These are phyloP conservation scores for Centella asiatica DNA, from an alignment of 129 eudicot species.

Conservation along the genomic window DNA sequence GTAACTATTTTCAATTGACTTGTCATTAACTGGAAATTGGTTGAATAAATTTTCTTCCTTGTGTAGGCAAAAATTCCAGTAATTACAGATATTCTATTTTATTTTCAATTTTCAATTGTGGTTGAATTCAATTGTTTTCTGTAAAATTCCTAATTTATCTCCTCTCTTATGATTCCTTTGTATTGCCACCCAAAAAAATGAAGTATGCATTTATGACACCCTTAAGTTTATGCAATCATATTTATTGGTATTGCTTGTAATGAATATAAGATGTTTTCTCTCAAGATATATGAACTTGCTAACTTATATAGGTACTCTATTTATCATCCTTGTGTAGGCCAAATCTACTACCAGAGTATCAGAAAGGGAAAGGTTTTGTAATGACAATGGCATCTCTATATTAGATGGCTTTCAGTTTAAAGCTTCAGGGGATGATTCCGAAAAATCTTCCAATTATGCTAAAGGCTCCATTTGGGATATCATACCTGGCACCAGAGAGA, in stretches of 20 bases:
- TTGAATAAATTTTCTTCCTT: neutral
- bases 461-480: slow-evolving; percentile 46
- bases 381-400: slow-evolving; percentile 7
- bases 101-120: no score
- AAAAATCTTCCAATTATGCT: slow-evolving; percentile 3
- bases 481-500: slow-evolving; percentile 20
- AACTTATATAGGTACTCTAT: neutral
- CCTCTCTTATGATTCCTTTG: no score
- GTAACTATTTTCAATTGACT: neutral
- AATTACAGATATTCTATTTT: no score
- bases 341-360: slow-evolving; percentile 12
- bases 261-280: neutral
- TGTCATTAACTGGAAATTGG: neutral
- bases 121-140: no score
- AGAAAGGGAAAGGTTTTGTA: slow-evolving; percentile 3
- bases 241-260: neutral
- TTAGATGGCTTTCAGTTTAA: neutral
- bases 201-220: no score
- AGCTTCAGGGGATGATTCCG: neutral
- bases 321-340: slow-evolving; percentile 21
- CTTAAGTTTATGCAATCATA: neutral
- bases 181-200: no score
- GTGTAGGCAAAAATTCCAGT: no score
- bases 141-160: no score
- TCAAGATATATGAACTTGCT: neutral